Evolutionary conservation across 2,329 filamentous ascomycete species (phyloP), one percentile per base, ranked within the genome.

Genomic region (Byssoonygena ceratinophila): DNA sequence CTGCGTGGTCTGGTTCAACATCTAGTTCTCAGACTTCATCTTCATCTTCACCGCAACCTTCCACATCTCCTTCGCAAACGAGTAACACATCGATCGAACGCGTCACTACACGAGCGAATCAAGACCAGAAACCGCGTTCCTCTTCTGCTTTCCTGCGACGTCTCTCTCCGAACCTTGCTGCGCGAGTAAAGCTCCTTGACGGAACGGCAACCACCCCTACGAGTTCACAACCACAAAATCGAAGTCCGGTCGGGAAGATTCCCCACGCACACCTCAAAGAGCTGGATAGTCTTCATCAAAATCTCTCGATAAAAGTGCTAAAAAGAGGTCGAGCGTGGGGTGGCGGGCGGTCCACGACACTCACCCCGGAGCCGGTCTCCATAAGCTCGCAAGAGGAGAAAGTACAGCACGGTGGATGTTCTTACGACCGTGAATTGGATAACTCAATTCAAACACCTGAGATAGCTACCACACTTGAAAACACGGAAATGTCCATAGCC

Each of bases 151-250:
- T 72, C 55, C 65, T 71, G 46, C 68, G 69, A 54, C 68, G 68
- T 16, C 59, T 72, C 41, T 72, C 69, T 37, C 69, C 69, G 45
- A 68, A 67, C 18, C 61, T 72, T 9, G 69, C 69, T 8, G 69
- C 69, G 45, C 67, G 69, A 44, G 68, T 72, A 50, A 72, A 70
- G 55, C 55, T 68, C 25, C 60, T 72, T 20, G 68, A 71, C 63
- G 63, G 68, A 29, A 67, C 62, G 50, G 61, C 58, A 49, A 68
- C 1, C 18, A 18, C n/a, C 4, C n/a, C 45, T 34, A 50, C 47
- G n/a, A 43, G 12, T 41, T 12, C 47, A 16, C 9, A 36, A 27
- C 31, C 46, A 27, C 48, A 41, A 54, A 66, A 54, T 36, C 64
- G 62, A 32, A 62, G 55, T 54, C 47, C 58, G 25, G 61, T 71